These are phyloP conservation scores for Laburnicola sp. DNA, from an alignment of 2,329 filamentous ascomycete genomes.

Conservation along the genomic window DNA sequence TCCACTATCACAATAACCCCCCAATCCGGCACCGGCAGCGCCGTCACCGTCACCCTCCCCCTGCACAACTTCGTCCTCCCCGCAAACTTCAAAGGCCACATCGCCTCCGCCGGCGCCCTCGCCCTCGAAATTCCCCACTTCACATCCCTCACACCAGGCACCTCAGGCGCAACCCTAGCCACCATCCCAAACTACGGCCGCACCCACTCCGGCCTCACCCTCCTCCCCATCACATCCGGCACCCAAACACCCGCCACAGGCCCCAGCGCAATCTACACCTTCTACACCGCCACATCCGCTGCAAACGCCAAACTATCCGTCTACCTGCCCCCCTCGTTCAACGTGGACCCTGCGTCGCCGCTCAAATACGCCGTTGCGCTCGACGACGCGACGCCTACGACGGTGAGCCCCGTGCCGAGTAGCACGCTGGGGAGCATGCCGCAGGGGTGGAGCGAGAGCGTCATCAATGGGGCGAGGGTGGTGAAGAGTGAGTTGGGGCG, in stretches of 20 bases:
- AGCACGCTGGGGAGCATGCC: conserved; percentile 44
- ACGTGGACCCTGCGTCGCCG: conserved; percentile 50
- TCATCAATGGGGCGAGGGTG: conserved; percentile 53
- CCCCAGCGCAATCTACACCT: conserved; percentile 22
- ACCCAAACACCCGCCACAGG: conserved; percentile 19
- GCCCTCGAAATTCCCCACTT: conserved; percentile 27
- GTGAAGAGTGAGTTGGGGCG: conserved; percentile 38
- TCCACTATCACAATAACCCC: conserved; percentile 25
- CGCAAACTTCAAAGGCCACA: conserved; percentile 23
- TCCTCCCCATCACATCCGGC: conserved; percentile 18
- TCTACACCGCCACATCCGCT: conserved; percentile 20
- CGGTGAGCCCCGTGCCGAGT: conserved; percentile 32
- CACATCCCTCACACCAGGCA: conserved; percentile 13
- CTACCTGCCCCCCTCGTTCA: conserved; percentile 49
- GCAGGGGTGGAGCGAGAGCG: conserved; percentile 51
- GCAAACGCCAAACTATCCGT: conserved; percentile 31
- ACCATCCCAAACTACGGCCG: conserved; percentile 31
- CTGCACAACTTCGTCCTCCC: conserved; percentile 22
- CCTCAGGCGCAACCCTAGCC: conserved; percentile 8
- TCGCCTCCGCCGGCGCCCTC: conserved; percentile 25
- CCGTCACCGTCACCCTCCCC: conserved; percentile 22
- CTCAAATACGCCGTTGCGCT: conserved; percentile 54
- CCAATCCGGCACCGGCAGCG: conserved; percentile 14
- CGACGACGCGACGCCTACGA: conserved; percentile 35
- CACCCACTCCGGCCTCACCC: conserved; percentile 27